Evolutionary conservation across 305 asterid species (phyloP).

Genomic region (Plantago lanceolata): DNA sequence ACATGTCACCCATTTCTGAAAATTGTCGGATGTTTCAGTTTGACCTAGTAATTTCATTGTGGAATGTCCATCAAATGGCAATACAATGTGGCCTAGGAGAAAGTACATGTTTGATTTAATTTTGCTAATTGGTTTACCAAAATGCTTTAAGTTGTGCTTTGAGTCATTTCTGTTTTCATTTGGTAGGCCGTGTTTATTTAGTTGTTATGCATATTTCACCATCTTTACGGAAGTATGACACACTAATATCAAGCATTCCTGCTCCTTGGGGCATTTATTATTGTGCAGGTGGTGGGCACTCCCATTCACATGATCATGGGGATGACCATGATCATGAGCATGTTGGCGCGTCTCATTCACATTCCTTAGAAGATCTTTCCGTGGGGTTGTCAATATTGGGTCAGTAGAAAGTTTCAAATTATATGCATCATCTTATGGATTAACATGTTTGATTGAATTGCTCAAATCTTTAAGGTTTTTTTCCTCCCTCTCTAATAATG

Average conservation of each 20-base stretch:
- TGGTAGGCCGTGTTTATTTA: conserved; percentile 16
- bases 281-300: conserved; percentile 72
- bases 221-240: conserved; percentile 5
- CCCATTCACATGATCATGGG: conserved; percentile 74
- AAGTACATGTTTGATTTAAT: neutral
- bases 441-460: neutral
- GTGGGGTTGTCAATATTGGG: conserved; percentile 83
- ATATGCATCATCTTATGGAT: no score
- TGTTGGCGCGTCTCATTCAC: conserved; percentile 65
- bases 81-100: no score
- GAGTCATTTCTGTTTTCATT: neutral
- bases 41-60: no score
- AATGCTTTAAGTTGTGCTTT: neutral
- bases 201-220: conserved; percentile 5
- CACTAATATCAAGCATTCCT: conserved; percentile 12
- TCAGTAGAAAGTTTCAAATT: conserved; percentile 33
- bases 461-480: neutral
- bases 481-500: neutral
- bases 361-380: conserved; percentile 85
- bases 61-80: no score
- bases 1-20: neutral
- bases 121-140: no score
- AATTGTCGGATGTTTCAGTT: conserved; percentile 1
- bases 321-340: conserved; percentile 47
- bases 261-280: conserved; percentile 10